Base-by-base conservation (phyloP, 805 yeast species). In the Maudiozyma turicensis region DNA sequence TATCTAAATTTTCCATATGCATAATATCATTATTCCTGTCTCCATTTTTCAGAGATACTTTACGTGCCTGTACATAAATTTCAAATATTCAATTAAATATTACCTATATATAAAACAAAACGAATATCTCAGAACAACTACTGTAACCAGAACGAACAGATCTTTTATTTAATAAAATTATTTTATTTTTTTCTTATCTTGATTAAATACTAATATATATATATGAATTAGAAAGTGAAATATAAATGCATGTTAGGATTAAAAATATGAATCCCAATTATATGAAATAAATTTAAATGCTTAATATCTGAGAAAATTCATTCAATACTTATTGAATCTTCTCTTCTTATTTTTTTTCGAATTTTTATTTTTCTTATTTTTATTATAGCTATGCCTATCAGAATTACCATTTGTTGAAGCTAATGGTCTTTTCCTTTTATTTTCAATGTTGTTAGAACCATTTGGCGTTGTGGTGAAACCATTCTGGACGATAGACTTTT, bases 271-370 rank as follows among this genome's bases (percentile, higher is more conserved):
- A 31, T 35, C 38, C 38, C 7, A 3, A 35, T 35, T 15, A 38
- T 48, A 31, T 44, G 46, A 35, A n/a, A 13, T 43, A 39, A 30
- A 44, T 50, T 41, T 32, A 43, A 37, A 43, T 31, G 33, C 14
- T 43, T 42, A 47, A 31, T 33, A 32, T 26, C 35, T 20, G 20
- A 38, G 26, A 38, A 15, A 15, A 13, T 38, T 15, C 15, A 15
- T 11, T 47, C 40, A 44, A 33, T 54, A 57, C 46, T 60, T 60
- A 43, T 60, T 54, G 32, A 55, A 55, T 44, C 58, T 58, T 53
- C 62, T 57, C 47, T 58, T 63, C 47, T 61, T 63, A 48, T 57
- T 61, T 47, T 62, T 60, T 39, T 62, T 63, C 56, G 60, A 57
- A 40, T 59, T 58, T 48, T 55, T 61, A 8, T 46, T 42, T 34